A percentile compares a stretch with the other conserved stretches of the same genome.
Evolutionary conservation across 2,329 filamentous ascomycete genomes (phyloP).

Genomic region (Trichophaea hybrida): DNA sequence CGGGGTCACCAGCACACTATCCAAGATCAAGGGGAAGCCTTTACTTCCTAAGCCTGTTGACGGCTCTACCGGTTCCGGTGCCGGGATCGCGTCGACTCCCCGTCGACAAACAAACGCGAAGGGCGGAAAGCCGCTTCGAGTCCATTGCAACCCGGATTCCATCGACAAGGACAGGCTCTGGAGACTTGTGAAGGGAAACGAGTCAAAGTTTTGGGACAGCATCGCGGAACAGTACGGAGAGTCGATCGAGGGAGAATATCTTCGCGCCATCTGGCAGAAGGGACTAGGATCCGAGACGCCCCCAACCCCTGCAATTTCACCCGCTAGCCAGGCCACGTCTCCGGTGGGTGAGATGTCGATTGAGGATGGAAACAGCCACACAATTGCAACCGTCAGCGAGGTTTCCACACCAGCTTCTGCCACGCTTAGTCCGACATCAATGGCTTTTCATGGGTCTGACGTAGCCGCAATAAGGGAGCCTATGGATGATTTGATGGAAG

Average conservation of each 20-base stretch:
- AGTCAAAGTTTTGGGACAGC: constrained; percentile 56
- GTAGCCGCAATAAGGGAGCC: constrained; percentile 16
- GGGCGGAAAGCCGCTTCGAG: constrained; percentile 16
- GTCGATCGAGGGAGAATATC: constrained; percentile 44
- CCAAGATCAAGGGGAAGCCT: constrained; percentile 32
- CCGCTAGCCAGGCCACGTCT: constrained; percentile 23
- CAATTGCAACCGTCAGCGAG: constrained; percentile 22
- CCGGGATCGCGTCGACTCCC: constrained; percentile 3
- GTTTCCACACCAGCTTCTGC: constrained; percentile 17
- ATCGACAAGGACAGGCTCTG: constrained; percentile 50
- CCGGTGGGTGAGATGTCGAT: constrained; percentile 16
- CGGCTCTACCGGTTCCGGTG: constrained; percentile 32
- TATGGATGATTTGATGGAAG: constrained; percentile 1
- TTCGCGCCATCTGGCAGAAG: constrained; percentile 57
- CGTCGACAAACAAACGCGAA: constrained; percentile 17
- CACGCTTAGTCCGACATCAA: constrained; percentile 7
- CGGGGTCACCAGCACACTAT: constrained; percentile 30
- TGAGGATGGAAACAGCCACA: constrained; percentile 20
- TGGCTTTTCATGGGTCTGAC: constrained; percentile 15
- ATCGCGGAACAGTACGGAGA: constrained; percentile 58
- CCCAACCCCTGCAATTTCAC: constrained; percentile 27
- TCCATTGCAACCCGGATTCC: constrained; percentile 24
- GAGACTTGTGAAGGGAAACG: constrained; percentile 53
- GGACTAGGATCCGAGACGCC: constrained; percentile 27
- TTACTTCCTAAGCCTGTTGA: constrained; percentile 33